phyloP scores from a whole-genome alignment of 2,329 filamentous ascomycete species.

The Zymoseptoria ardabiliae region DNA sequence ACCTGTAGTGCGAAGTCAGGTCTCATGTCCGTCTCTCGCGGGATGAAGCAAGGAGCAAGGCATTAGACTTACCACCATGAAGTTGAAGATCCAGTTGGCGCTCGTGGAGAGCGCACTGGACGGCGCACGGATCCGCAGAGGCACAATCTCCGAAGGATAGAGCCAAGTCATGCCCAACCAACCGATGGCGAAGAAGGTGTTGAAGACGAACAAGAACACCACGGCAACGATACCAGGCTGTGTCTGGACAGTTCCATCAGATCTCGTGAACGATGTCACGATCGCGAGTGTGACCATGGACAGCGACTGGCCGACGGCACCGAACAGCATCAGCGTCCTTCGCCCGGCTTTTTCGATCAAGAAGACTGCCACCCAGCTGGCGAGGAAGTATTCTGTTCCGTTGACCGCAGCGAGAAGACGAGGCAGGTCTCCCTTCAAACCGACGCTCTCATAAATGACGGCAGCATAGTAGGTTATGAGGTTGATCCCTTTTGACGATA shows the following conservation, averaged over 20 bases:
- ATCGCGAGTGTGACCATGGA: slow-evolving; percentile 28
- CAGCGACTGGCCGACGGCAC: slow-evolving; percentile 36
- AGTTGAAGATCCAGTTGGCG: slow-evolving; percentile 27
- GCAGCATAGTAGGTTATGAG: slow-evolving; percentile 34
- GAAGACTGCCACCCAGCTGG: slow-evolving; percentile 43
- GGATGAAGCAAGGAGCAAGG: slow-evolving; percentile 18
- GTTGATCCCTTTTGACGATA: slow-evolving; percentile 1
- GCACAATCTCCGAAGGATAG: slow-evolving; percentile 28
- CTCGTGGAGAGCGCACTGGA: slow-evolving; percentile 37
- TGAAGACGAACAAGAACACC: slow-evolving; percentile 32
- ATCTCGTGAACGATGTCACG: slow-evolving; percentile 10
- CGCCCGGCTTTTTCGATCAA: slow-evolving; percentile 47
- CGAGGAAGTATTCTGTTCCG: slow-evolving; percentile 47
- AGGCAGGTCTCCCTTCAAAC: slow-evolving; percentile 42
- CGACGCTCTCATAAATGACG: slow-evolving; percentile 47
- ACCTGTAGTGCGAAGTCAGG: slow-evolving; percentile 21
- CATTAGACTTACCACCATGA: slow-evolving; percentile 9
- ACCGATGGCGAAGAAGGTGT: slow-evolving; percentile 32
- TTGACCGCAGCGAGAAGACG: slow-evolving; percentile 48
- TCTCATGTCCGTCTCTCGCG: neutral
- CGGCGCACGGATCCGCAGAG: slow-evolving; percentile 29
- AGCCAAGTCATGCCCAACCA: slow-evolving; percentile 31
- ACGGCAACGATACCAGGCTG: slow-evolving; percentile 32
- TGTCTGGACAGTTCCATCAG: slow-evolving; percentile 2
- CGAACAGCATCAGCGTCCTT: slow-evolving; percentile 64